These are phyloP conservation scores for Trichoderma guizhouense DNA, from an alignment of 2,329 filamentous ascomycete species.

Conservation along the genomic window DNA sequence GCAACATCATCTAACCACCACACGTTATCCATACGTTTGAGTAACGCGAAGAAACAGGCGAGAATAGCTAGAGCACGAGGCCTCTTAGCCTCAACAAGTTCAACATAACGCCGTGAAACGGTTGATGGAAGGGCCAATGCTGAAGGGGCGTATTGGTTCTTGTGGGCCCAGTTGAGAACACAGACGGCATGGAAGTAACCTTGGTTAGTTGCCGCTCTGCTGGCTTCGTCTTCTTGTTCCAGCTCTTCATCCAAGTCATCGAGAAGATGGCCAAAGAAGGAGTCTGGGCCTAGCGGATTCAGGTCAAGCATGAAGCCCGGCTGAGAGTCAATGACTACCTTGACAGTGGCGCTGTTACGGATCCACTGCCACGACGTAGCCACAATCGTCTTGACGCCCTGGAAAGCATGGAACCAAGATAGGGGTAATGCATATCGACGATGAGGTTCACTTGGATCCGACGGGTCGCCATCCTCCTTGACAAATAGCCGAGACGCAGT, in stretches of 20 bases:
- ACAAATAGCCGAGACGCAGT: conserved; percentile 60
- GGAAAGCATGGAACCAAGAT: conserved; percentile 65
- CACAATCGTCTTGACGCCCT: conserved; percentile 64
- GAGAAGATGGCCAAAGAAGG: conserved; percentile 61
- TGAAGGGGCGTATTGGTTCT: conserved; percentile 55
- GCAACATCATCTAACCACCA: conserved; percentile 72
- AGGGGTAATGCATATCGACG: conserved; percentile 56
- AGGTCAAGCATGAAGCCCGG: conserved; percentile 60
- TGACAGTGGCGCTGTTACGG: conserved; percentile 53
- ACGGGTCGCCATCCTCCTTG: conserved; percentile 48
- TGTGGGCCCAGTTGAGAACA: conserved; percentile 64
- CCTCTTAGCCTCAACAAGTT: conserved; percentile 55
- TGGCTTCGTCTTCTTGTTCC: conserved; percentile 31
- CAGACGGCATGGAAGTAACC: conserved; percentile 64
- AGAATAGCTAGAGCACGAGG: conserved; percentile 62
- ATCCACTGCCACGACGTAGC: conserved; percentile 64
- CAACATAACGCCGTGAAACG: conserved; percentile 59
- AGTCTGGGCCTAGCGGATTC: conserved; percentile 45
- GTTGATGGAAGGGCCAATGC: conserved; percentile 63
- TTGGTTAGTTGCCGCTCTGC: conserved; percentile 38
- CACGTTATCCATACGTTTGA: conserved; percentile 58
- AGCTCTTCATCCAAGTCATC: conserved; percentile 57
- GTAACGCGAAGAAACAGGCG: conserved; percentile 63
- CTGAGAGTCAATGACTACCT: conserved; percentile 62
- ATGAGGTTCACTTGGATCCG: conserved; percentile 34